phyloP scores from a whole-genome alignment of 108 stramenopile species.

The Skeletonema menzelii region DNA sequence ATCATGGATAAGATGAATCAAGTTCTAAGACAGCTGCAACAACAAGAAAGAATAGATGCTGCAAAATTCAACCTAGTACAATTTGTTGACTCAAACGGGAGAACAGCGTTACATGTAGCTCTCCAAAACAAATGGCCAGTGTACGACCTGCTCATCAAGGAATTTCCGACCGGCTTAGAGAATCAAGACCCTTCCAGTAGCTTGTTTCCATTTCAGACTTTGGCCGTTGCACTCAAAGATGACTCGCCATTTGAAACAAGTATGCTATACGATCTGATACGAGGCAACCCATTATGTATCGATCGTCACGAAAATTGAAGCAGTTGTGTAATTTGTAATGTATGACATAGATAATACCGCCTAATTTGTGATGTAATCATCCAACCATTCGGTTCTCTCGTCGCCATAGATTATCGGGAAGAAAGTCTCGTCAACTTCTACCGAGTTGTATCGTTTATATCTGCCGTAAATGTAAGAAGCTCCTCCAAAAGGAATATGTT shows the following conservation, averaged over 20 bases:
- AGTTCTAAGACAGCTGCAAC: background rate
- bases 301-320: background rate
- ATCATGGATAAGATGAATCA: conserved; percentile 16
- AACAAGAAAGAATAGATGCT: background rate
- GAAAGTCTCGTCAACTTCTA: conserved; percentile 32
- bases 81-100: conserved; percentile 19
- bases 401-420: conserved; percentile 37
- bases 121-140: conserved; percentile 41
- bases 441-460: conserved; percentile 22
- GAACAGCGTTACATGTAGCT: conserved; percentile 34
- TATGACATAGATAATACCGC: background rate
- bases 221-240: conserved; percentile 4
- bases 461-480: conserved; percentile 61
- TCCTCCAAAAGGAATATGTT: background rate
- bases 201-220: conserved; percentile 44
- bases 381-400: conserved; percentile 8
- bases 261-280: conserved; percentile 33
- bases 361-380: conserved; percentile 7
- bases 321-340: background rate
- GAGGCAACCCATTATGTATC: conserved; percentile 37
- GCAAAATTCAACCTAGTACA: conserved; percentile 11
- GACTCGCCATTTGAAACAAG: conserved; percentile 21
- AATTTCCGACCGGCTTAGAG: conserved; percentile 23
- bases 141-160: conserved; percentile 31
- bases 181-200: conserved; percentile 24